A percentile compares a stretch with the other conserved stretches of the same genome.
These are phyloP conservation scores for Magnusiomyces paraingens DNA, from an alignment of 1,139 yeast genomes.

Conservation along the genomic window DNA sequence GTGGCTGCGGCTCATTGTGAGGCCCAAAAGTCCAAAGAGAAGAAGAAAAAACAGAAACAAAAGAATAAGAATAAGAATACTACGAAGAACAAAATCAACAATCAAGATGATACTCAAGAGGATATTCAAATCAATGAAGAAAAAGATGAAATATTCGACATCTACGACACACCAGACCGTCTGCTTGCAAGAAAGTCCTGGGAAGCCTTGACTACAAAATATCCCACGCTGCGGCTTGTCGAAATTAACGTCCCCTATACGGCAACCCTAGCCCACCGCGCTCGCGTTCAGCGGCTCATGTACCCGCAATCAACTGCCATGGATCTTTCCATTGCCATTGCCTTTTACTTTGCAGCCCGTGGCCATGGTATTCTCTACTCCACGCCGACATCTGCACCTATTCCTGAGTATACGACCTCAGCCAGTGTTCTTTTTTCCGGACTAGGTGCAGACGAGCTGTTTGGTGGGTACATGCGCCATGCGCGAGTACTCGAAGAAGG, in stretches of 20 bases:
- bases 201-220: constrained; percentile 36
- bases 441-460: constrained; percentile 93
- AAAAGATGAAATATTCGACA: no score
- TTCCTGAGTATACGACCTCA: constrained; percentile 39
- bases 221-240: constrained; percentile 40
- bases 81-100: no score
- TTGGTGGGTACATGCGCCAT: constrained; percentile 89
- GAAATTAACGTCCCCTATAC: constrained; percentile 69
- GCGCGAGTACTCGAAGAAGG: constrained; percentile 34
- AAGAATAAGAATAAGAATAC: no score
- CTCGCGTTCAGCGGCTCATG: constrained; percentile 57
- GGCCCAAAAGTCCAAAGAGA: background rate
- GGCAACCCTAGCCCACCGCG: constrained; percentile 49
- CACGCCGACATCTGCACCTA: background rate
- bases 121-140: no score
- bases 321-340: constrained; percentile 92
- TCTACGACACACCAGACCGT: constrained; percentile 72
- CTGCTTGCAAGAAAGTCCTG: constrained; percentile 60
- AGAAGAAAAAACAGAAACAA: background rate
- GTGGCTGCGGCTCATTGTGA: constrained; percentile 39
- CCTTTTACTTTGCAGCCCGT: constrained; percentile 83
- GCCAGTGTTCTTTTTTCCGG: constrained; percentile 81
- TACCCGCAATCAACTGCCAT: constrained; percentile 84
- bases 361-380: constrained; percentile 38
- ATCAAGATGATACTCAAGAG: no score